These are phyloP conservation scores for Vararia minispora DNA, from an alignment of 768 basidiomycete species.

Conservation along the genomic window DNA sequence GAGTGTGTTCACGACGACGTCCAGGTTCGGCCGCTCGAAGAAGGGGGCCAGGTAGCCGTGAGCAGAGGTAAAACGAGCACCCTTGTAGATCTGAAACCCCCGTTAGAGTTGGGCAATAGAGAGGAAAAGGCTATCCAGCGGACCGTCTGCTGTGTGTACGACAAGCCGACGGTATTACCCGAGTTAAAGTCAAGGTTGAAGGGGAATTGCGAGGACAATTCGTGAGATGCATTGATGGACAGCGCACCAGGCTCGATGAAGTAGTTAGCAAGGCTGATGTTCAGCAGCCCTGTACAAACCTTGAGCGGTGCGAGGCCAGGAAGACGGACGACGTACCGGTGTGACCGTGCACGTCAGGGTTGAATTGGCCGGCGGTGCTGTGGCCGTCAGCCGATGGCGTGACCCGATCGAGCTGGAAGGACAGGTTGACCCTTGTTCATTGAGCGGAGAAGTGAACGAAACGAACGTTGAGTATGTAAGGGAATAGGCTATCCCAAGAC, in stretches of 20 bases:
- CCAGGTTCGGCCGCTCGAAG: constrained; percentile 1
- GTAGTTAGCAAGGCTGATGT: constrained; percentile 1
- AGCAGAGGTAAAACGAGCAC: constrained; percentile 4
- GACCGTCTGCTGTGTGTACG: too few species aligned
- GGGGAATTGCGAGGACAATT: constrained; percentile 26
- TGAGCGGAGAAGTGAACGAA: background rate
- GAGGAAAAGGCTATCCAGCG: background rate
- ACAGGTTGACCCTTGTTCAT: background rate
- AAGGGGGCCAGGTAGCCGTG: constrained; percentile 4
- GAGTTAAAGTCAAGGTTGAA: constrained; percentile 32
- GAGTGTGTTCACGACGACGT: constrained; percentile 7
- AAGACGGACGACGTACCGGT: constrained; percentile 24
- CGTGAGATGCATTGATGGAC: constrained; percentile 26
- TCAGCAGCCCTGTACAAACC: too few species aligned
- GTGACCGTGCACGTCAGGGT: constrained; percentile 27
- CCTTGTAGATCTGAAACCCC: background rate
- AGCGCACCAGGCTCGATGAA: constrained; percentile 17
- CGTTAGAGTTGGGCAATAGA: background rate
- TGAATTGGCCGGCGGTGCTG: constrained; percentile 25
- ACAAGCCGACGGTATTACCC: constrained; percentile 29
- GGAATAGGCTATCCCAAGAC: constrained; percentile 6
- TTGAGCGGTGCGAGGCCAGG: too few species aligned
- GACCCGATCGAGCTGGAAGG: constrained; percentile 25
- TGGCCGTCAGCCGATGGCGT: constrained; percentile 28
- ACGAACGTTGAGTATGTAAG: background rate